phyloP scores from a whole-genome alignment of 345 rosid genomes.

The Syzygium grande region DNA sequence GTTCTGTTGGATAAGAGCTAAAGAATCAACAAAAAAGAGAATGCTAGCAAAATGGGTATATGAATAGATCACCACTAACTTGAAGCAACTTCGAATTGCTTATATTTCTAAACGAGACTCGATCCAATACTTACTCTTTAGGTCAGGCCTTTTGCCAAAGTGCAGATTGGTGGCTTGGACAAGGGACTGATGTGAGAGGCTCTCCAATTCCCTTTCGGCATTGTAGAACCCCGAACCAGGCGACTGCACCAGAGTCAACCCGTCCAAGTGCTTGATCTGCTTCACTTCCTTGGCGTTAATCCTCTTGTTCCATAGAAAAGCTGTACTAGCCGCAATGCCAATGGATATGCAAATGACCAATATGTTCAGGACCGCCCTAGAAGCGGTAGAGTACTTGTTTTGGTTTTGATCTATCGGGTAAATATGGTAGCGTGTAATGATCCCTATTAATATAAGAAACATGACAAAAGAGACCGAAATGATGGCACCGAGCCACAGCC shows the following conservation, averaged over 20 bases:
- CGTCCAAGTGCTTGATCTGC: constrained; percentile 28
- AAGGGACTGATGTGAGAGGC: constrained; percentile 44
- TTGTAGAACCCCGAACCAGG: constrained; percentile 2
- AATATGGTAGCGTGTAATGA: constrained; percentile 44
- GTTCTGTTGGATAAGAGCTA: not conserved
- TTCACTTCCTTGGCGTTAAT: constrained; percentile 14
- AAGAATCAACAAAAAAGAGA: not conserved
- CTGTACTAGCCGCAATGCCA: constrained; percentile 30
- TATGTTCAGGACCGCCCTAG: constrained; percentile 22
- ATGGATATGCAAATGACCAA: constrained; percentile 38
- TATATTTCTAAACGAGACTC: not conserved
- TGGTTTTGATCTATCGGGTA: constrained; percentile 46
- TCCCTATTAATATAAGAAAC: constrained; percentile 48
- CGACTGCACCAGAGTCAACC: constrained; percentile 4
- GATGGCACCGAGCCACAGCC: constrained; percentile 69
- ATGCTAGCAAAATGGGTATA: not conserved
- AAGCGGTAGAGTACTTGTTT: constrained; percentile 11
- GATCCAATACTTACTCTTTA: constrained; percentile 41
- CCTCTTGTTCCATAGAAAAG: constrained; percentile 58
- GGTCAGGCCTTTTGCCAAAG: constrained; percentile 60
- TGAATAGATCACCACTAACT: not conserved
- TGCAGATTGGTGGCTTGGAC: constrained; percentile 33
- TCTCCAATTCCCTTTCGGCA: constrained; percentile 44
- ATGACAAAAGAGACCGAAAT: constrained; percentile 54
- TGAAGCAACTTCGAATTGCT: not conserved